phyloP scores from a whole-genome alignment of 169 alveolate genomes.

The Cyclospora cayetanensis region DNA sequence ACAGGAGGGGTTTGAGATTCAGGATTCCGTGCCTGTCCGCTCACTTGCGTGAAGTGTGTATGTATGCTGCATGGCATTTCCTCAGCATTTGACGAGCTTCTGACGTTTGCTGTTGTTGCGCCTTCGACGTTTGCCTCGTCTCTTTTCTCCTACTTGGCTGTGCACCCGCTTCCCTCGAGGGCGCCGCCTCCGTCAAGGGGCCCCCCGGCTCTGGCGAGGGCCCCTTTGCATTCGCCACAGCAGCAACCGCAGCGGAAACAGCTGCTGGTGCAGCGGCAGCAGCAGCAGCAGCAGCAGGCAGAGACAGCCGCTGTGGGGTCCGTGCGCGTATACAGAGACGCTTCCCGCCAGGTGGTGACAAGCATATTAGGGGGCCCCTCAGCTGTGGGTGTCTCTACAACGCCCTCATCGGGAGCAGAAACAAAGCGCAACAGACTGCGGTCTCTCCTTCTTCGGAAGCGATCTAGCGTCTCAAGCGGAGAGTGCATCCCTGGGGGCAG shows the following conservation, averaged over 20 bases:
- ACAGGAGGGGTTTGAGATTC: constrained; percentile 35
- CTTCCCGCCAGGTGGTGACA: too few relatives aligned
- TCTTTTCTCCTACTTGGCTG: not conserved
- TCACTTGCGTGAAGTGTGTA: not conserved
- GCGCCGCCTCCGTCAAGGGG: not conserved
- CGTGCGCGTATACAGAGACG: too few relatives aligned
- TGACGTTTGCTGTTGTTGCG: constrained; percentile 38
- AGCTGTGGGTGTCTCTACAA: too few relatives aligned
- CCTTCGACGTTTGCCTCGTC: not conserved
- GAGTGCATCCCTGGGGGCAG: too few relatives aligned
- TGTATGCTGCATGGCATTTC: not conserved
- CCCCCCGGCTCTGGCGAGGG: not conserved
- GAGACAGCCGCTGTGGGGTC: constrained; percentile 32
- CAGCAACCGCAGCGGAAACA: not conserved
- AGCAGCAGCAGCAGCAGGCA: constrained; percentile 53
- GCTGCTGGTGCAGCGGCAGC: constrained; percentile 19
- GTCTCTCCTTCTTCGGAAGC: too few relatives aligned
- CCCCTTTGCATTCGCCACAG: not conserved
- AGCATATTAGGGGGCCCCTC: too few relatives aligned
- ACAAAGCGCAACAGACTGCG: too few relatives aligned
- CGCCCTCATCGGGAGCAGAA: too few relatives aligned
- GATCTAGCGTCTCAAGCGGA: too few relatives aligned
- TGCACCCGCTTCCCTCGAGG: constrained; percentile 27
- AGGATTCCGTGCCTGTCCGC: constrained; percentile 12
- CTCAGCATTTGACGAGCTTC: constrained; percentile 39